Conservation (phyloP, 2,329 filamentous ascomycete genomes). For the Colletotrichum horii region DNA sequence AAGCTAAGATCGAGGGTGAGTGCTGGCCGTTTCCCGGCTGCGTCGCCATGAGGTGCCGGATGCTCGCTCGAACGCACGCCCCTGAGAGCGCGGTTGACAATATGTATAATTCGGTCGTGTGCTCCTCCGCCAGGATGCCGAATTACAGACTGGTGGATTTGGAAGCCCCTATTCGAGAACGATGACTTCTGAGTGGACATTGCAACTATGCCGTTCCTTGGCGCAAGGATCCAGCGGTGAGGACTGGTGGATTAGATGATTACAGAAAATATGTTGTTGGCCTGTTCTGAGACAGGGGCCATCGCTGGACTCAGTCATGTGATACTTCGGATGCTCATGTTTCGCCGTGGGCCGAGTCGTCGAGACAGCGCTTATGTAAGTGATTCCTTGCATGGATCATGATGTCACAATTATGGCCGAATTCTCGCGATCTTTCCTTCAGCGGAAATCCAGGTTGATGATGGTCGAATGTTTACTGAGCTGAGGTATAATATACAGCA, state of each 20-base stretch:
- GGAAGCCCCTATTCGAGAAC: background rate
- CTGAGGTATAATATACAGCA: too few species aligned
- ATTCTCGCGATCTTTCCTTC: background rate
- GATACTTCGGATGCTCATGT: background rate
- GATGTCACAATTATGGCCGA: background rate
- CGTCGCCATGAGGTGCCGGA: background rate
- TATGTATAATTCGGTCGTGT: background rate
- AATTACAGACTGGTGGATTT: background rate
- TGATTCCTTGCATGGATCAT: background rate
- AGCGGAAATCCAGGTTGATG: background rate
- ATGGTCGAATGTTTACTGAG: background rate
- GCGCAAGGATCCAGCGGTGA: background rate
- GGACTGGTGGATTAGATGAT: background rate
- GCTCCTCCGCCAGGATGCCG: background rate
- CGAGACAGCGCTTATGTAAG: background rate
- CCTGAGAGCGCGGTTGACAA: background rate
- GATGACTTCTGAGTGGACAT: background rate
- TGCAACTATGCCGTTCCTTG: background rate
- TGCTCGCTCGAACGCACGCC: background rate
- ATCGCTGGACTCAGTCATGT: background rate
- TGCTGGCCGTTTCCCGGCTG: background rate
- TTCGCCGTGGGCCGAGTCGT: background rate
- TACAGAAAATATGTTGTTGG: background rate
- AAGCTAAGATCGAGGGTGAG: background rate
- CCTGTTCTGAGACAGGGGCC: background rate